Evolutionary conservation across 1,139 yeast genomes (phyloP).

Genomic region (Williopsis jadinii): DNA sequence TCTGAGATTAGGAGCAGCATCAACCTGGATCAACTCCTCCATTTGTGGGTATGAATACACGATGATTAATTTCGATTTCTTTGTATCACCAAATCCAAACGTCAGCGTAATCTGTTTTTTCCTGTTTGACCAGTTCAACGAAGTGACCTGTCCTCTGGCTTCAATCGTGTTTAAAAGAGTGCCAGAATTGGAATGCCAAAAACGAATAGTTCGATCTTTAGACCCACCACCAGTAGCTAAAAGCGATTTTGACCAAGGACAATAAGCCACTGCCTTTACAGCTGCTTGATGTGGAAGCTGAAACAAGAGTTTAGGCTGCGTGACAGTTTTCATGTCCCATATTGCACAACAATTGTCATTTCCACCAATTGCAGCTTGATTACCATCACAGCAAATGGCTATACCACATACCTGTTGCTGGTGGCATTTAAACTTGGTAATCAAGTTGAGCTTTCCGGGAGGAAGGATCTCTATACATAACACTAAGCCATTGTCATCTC

Average conservation of each 20-base stretch:
- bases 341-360: conserved; percentile 66
- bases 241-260: conserved; percentile 70
- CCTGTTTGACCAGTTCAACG: conserved; percentile 66
- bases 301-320: conserved; percentile 37
- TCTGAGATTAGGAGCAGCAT: conserved; percentile 46
- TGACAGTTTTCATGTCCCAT: conserved; percentile 47
- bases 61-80: conserved; percentile 39
- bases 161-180: conserved; percentile 48
- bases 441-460: conserved; percentile 16
- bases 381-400: conserved; percentile 40
- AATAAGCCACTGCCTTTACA: conserved; percentile 73
- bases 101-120: conserved; percentile 66
- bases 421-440: conserved; percentile 39
- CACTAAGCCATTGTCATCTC: conserved; percentile 66
- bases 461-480: conserved; percentile 32
- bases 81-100: conserved; percentile 65
- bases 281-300: conserved; percentile 65
- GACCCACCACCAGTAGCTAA: conserved; percentile 84
- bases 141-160: conserved; percentile 72
- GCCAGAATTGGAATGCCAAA: conserved; percentile 82
- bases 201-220: conserved; percentile 57
- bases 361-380: conserved; percentile 62
- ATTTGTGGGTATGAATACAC: conserved; percentile 65
- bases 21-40: conserved; percentile 41
- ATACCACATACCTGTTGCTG: conserved; percentile 69